A percentile compares a stretch with the other conserved stretches of the same genome.
phyloP scores from a whole-genome alignment of 768 basidiomycete genomes.

The Cyathus striatus region DNA sequence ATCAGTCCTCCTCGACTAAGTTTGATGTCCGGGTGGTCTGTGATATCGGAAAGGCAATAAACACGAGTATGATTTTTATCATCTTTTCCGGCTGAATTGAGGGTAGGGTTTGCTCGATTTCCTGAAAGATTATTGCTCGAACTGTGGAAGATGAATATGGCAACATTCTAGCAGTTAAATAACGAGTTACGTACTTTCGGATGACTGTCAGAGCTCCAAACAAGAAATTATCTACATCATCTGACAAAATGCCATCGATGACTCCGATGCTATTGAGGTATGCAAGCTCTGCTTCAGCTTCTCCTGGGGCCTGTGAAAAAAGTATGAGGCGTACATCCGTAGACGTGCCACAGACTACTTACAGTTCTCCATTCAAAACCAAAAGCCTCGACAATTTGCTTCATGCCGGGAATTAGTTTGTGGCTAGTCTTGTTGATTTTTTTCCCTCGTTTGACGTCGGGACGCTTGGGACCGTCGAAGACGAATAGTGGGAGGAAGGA shows the following conservation, averaged over 20 bases:
- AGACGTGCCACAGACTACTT: conserved; percentile 13
- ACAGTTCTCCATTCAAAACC: conserved; percentile 76
- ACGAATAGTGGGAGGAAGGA: conserved; percentile 86
- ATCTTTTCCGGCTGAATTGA: conserved; percentile 64
- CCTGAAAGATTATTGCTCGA: conserved; percentile 70
- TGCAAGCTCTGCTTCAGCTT: conserved; percentile 93
- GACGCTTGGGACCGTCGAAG: conserved; percentile 86
- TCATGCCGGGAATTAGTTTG: conserved; percentile 72
- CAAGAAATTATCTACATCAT: conserved; percentile 90
- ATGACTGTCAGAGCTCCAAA: conserved; percentile 84
- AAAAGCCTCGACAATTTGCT: conserved; percentile 72
- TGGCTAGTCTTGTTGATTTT: conserved; percentile 56
- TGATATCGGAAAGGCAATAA: conserved; percentile 36
- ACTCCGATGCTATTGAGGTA: conserved; percentile 76
- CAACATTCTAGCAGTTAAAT: background rate
- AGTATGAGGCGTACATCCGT: conserved; percentile 13
- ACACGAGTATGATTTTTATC: conserved; percentile 65
- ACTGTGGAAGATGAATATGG: conserved; percentile 27
- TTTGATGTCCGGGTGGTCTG: conserved; percentile 29
- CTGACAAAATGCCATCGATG: conserved; percentile 86
- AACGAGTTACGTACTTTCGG: conserved; percentile 58
- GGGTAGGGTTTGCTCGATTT: conserved; percentile 56
- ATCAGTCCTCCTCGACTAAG: conserved; percentile 73
- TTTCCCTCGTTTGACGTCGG: conserved; percentile 76
- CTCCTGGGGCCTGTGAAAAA: conserved; percentile 71